Conservation (phyloP, 2,329 filamentous ascomycete genomes). For the Talaromyces pinophilus region DNA sequence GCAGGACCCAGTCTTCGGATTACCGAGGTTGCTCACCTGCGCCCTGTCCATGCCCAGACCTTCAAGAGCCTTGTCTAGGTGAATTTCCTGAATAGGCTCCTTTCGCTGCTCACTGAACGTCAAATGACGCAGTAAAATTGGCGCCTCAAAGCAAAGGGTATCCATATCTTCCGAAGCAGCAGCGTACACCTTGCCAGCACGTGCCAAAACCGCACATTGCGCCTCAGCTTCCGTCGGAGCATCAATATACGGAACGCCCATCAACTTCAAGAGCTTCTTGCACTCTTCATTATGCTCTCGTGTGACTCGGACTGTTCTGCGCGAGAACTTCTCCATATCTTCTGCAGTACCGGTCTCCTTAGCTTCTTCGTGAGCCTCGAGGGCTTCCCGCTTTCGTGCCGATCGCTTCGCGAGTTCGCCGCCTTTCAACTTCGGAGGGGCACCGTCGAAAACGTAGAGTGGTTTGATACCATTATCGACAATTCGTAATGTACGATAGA, state of each 20-base stretch:
- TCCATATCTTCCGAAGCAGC: constrained; percentile 99
- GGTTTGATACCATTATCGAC: constrained; percentile 99
- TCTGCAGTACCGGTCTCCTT: constrained; percentile 96
- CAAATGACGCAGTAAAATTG: constrained; percentile 85
- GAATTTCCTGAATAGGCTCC: constrained; percentile 95
- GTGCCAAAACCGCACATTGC: constrained; percentile 86
- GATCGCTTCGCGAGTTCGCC: constrained; percentile 96
- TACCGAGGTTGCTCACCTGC: constrained; percentile 59
- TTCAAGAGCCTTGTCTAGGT: constrained; percentile 80
- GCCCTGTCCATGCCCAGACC: constrained; percentile 84
- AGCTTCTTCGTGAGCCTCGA: constrained; percentile 86
- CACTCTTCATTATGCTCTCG: constrained; percentile 95
- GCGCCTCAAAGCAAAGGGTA: constrained; percentile 90
- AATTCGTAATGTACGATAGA: constrained; percentile 97
- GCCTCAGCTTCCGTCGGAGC: constrained; percentile 97
- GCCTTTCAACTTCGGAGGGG: constrained; percentile 94
- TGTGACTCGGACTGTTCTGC: constrained; percentile 91
- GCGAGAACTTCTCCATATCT: constrained; percentile 97
- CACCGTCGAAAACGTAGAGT: constrained; percentile 95
- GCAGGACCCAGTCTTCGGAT: not conserved
- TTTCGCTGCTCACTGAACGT: constrained; percentile 98
- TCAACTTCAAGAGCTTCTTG: constrained; percentile 83
- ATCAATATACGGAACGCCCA: constrained; percentile 94
- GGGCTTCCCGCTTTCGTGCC: constrained; percentile 90
- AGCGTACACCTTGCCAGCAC: constrained; percentile 92